phyloP scores from a whole-genome alignment of 2,329 filamentous ascomycete genomes.

The Boeremia lycopersici region DNA sequence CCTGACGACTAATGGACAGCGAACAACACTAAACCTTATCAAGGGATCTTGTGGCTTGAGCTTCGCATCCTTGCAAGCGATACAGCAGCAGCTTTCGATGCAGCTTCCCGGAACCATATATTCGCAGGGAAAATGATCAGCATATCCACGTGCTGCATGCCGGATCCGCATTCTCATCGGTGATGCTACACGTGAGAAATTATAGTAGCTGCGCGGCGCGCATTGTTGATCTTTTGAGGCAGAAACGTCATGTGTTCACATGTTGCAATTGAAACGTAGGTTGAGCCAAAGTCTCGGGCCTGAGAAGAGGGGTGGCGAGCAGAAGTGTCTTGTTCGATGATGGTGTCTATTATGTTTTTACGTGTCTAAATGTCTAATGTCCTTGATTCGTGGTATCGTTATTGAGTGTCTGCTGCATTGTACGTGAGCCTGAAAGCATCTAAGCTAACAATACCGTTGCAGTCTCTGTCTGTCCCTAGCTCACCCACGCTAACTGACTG shows the following conservation, averaged over 20 bases:
- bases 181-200: background rate
- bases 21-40: background rate
- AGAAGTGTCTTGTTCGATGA: background rate
- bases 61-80: constrained; percentile 4
- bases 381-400: constrained; percentile 7
- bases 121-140: constrained; percentile 12
- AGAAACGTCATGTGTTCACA: constrained; percentile 9
- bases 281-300: background rate
- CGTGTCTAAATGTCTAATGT: constrained; percentile 2
- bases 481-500: background rate
- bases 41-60: background rate
- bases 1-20: background rate
- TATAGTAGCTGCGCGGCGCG: background rate
- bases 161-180: constrained; percentile 11
- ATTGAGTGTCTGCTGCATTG: constrained; percentile 17
- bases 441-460: constrained; percentile 16
- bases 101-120: constrained; percentile 16
- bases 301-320: background rate
- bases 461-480: constrained; percentile 3
- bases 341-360: constrained; percentile 12
- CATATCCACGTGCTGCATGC: constrained; percentile 10
- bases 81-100: background rate
- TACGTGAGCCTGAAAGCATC: constrained; percentile 6
- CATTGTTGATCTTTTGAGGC: constrained; percentile 2
- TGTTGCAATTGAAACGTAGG: background rate